Percentiles rank a stretch among this genome's conserved stretches.
Evolutionary conservation across 768 basidiomycete species (phyloP).

Genomic region (Aureoboletus auriporus): DNA sequence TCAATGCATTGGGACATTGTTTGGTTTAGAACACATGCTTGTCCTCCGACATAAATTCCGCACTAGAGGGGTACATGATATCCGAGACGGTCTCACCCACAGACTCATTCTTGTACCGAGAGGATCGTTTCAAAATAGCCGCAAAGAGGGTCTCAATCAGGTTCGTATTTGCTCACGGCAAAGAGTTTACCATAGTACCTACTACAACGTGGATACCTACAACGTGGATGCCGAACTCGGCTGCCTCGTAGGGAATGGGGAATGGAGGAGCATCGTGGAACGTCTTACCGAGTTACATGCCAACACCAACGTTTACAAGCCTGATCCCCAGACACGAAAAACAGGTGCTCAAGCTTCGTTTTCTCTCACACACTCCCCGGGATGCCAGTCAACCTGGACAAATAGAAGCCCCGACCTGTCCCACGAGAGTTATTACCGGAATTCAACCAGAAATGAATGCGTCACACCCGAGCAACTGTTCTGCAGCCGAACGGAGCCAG

Average conservation of each 20-base stretch:
- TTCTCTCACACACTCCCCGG: neutral
- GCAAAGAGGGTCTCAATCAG: too few relatives aligned
- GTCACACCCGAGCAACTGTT: too few relatives aligned
- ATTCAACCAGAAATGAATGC: too few relatives aligned
- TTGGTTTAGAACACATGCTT: neutral
- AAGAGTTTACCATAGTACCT: too few relatives aligned
- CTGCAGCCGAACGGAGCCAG: too few relatives aligned
- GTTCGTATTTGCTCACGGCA: too few relatives aligned
- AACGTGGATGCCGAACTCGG: neutral
- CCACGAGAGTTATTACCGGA: too few relatives aligned
- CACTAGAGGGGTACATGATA: neutral
- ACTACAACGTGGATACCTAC: too few relatives aligned
- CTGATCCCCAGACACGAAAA: neutral
- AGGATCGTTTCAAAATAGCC: too few relatives aligned
- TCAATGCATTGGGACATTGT: neutral
- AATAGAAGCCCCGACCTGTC: too few relatives aligned
- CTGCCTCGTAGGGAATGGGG: neutral
- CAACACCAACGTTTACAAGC: neutral
- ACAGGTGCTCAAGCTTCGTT: neutral
- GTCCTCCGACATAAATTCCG: neutral
- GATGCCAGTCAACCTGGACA: neutral
- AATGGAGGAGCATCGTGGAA: neutral
- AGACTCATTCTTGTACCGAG: neutral
- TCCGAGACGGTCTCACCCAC: neutral
- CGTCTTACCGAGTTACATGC: neutral